phyloP scores from a whole-genome alignment of 345 rosid species.

The Pistacia integerrima region DNA sequence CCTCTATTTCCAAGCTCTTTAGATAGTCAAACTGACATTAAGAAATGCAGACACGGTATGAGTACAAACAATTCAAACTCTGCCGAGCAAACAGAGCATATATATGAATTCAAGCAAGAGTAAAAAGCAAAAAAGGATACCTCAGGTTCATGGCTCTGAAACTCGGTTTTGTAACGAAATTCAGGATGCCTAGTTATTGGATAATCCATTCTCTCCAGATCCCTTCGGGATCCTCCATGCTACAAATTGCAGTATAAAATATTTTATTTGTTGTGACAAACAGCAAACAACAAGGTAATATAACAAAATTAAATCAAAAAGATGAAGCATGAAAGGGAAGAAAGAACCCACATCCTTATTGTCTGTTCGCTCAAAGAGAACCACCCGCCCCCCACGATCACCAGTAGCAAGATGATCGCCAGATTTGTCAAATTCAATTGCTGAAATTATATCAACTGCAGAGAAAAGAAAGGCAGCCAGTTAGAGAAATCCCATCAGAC shows the following conservation, averaged over 20 bases:
- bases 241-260: slow-evolving; percentile 33
- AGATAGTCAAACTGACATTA: slow-evolving; percentile 93
- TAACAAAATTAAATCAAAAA: not conserved
- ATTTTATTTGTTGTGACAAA: not conserved
- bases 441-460: slow-evolving; percentile 98
- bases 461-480: slow-evolving; percentile 21
- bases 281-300: slow-evolving; percentile 3
- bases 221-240: slow-evolving; percentile 80
- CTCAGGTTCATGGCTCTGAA: slow-evolving; percentile 99
- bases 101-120: slow-evolving; percentile 16
- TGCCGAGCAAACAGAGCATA: not conserved
- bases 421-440: slow-evolving; percentile 94
- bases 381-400: slow-evolving; percentile 99
- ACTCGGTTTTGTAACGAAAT: slow-evolving; percentile 97
- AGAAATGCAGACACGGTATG: slow-evolving; percentile 13
- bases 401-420: slow-evolving; percentile 99
- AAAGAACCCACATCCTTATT: slow-evolving; percentile 61
- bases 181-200: slow-evolving; percentile 84
- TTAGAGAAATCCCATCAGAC: slow-evolving; percentile 14
- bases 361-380: slow-evolving; percentile 96
- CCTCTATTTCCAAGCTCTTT: slow-evolving; percentile 99
- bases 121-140: slow-evolving; percentile 36
- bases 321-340: slow-evolving; percentile 19
- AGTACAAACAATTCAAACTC: not conserved
- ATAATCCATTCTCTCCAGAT: slow-evolving; percentile 73